Evolutionary conservation across 2,329 filamentous ascomycete genomes (phyloP).

Genomic region (Fusarium sp.): DNA sequence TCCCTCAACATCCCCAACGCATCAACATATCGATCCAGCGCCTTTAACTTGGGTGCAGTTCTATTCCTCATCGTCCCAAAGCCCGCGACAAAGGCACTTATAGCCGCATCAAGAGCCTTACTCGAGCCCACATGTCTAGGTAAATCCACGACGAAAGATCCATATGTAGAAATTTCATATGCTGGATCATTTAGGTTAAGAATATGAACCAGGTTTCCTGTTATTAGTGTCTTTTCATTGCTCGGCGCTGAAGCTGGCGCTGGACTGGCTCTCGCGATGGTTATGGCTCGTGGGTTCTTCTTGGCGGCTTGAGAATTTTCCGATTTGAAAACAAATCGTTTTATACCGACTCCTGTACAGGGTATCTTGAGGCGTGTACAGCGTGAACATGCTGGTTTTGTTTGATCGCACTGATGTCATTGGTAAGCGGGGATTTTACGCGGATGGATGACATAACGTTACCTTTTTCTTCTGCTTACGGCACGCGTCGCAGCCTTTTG

Average conservation of each 20-base stretch:
- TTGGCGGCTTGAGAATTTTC: background rate
- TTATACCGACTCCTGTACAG: constrained; percentile 6
- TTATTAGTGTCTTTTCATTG: background rate
- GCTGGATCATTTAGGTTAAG: constrained; percentile 1
- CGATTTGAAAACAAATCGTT: constrained; percentile 12
- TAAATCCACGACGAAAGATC: constrained; percentile 9
- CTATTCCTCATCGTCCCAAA: background rate
- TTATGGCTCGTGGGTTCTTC: background rate
- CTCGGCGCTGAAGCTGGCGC: background rate
- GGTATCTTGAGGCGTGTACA: constrained; percentile 6
- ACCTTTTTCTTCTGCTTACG: constrained; percentile 27
- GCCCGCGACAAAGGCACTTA: background rate
- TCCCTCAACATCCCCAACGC: constrained; percentile 3
- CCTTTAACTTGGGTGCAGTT: background rate
- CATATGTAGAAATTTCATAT: constrained; percentile 13
- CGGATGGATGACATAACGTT: background rate
- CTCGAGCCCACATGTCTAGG: background rate
- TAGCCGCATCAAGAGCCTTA: constrained; percentile 11
- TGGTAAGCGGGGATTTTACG: background rate
- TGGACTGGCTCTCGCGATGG: background rate
- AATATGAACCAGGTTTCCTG: constrained; percentile 3
- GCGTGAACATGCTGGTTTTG: constrained; percentile 10
- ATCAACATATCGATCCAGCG: constrained; percentile 4
- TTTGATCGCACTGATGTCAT: constrained; percentile 26
- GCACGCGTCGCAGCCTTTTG: constrained; percentile 6